Evolutionary conservation across 257 asterid genomes (phyloP).

Genomic region (Ilex aquifolium): DNA sequence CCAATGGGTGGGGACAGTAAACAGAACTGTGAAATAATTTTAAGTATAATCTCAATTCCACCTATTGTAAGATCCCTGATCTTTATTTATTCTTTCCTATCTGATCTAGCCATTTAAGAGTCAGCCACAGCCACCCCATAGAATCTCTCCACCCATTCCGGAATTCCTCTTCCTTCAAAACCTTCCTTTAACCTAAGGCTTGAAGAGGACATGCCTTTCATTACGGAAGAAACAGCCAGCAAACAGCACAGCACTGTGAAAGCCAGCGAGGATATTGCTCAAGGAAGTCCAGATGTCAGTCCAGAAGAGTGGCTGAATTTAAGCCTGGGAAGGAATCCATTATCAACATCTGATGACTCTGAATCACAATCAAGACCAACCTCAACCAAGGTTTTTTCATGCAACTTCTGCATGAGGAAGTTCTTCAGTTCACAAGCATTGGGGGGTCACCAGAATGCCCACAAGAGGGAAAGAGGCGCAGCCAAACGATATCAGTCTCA

Average conservation of each 20-base stretch:
- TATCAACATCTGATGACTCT: slow-evolving; percentile 27
- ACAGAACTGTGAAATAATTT: slow-evolving; percentile 30
- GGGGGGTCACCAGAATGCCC: slow-evolving; percentile 99
- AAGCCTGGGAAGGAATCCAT: slow-evolving; percentile 47
- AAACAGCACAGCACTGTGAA: slow-evolving; percentile 29
- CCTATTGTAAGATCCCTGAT: slow-evolving; percentile 28
- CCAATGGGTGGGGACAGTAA: slow-evolving; percentile 56
- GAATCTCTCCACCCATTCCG: slow-evolving; percentile 23
- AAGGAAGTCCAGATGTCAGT: slow-evolving; percentile 21
- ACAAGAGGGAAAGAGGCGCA: slow-evolving; percentile 90
- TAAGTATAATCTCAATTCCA: slow-evolving; percentile 39
- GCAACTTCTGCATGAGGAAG: slow-evolving; percentile 92
- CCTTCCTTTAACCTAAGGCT: slow-evolving; percentile 13
- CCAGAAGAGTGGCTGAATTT: slow-evolving; percentile 63
- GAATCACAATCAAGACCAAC: slow-evolving; percentile 41
- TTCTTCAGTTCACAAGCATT: slow-evolving; percentile 92
- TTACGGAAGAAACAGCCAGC: slow-evolving; percentile 11
- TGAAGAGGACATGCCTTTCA: slow-evolving; percentile 3
- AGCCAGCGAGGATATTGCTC: slow-evolving; percentile 23
- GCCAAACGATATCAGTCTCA: slow-evolving; percentile 56
- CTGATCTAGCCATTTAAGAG: slow-evolving; percentile 33
- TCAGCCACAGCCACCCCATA: slow-evolving; percentile 26
- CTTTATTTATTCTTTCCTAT: slow-evolving; percentile 36
- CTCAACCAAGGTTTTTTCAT: slow-evolving; percentile 63
- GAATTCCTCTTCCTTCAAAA: slow-evolving; percentile 13